phyloP scores from a whole-genome alignment of 1,284 basidiomycete genomes.

The Thelephora terrestris region DNA sequence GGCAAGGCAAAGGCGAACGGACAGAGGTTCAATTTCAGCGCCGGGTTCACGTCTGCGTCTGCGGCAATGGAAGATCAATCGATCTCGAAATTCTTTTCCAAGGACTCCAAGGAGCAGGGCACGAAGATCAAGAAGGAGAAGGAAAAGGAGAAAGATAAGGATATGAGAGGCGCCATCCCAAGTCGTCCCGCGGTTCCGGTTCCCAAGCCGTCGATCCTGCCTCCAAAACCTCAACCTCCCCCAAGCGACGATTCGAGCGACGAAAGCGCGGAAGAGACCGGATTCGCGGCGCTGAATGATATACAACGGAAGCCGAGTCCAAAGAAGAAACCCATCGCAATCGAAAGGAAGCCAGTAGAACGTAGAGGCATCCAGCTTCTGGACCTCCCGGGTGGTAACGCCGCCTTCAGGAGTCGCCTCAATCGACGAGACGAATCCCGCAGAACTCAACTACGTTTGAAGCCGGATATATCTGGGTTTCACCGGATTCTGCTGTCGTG shows the following conservation, averaged over 20 bases:
- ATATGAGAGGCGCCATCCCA: no score
- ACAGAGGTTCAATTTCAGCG: background rate
- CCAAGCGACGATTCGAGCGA: conserved; percentile 39
- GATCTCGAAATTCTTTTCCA: background rate
- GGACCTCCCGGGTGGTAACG: conserved; percentile 38
- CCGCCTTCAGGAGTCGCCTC: conserved; percentile 37
- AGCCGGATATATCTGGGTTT: conserved; percentile 74
- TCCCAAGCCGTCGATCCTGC: background rate
- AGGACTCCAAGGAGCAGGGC: background rate
- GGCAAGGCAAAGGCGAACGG: background rate
- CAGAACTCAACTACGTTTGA: conserved; percentile 59
- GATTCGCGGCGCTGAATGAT: conserved; percentile 52
- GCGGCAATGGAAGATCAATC: background rate
- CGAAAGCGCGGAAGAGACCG: conserved; percentile 48
- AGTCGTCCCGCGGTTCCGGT: background rate
- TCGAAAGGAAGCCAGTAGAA: conserved; percentile 33
- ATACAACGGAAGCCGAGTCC: conserved; percentile 53
- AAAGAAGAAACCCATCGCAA: conserved; percentile 15
- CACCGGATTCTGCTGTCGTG: conserved; percentile 81
- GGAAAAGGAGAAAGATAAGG: background rate
- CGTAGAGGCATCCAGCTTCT: conserved; percentile 66
- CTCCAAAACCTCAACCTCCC: background rate
- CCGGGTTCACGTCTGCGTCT: background rate
- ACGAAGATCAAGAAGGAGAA: background rate
- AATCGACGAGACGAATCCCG: conserved; percentile 53